Conservation (phyloP, 768 basidiomycete genomes). For the Leccinum obscurum region DNA sequence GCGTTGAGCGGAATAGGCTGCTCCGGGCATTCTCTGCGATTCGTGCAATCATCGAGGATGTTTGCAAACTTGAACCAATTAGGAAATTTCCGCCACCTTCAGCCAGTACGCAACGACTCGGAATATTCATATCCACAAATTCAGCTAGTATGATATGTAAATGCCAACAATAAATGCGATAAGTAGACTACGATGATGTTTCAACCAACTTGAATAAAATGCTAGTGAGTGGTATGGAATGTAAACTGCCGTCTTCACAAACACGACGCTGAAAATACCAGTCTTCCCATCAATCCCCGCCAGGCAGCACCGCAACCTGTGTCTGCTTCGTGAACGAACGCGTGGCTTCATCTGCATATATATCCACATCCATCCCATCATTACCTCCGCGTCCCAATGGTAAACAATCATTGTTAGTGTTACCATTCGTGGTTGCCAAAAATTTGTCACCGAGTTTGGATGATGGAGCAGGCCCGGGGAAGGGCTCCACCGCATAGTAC, state of each 20-base stretch:
- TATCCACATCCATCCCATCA: conserved; percentile 28
- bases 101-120: background rate
- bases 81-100: conserved; percentile 12
- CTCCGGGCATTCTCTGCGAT: conserved; percentile 42
- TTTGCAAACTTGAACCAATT: conserved; percentile 9
- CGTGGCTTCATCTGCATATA: conserved; percentile 14
- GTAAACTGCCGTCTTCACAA: conserved; percentile 15
- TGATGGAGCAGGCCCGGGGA: conserved; percentile 33
- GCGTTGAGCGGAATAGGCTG: conserved; percentile 35
- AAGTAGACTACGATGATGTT: conserved; percentile 32
- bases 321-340: conserved; percentile 18
- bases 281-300: conserved; percentile 9
- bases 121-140: background rate
- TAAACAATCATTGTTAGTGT: conserved; percentile 14
- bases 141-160: conserved; percentile 19
- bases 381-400: conserved; percentile 1
- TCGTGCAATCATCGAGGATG: conserved; percentile 33
- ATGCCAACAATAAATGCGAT: conserved; percentile 26
- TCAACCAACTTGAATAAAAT: conserved; percentile 25
- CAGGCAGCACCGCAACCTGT: conserved; percentile 14
- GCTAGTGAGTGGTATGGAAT: conserved; percentile 33
- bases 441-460: conserved; percentile 14
- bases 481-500: conserved; percentile 84
- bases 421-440: conserved; percentile 23
- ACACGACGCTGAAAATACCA: conserved; percentile 10